Percentiles rank a stretch among this genome's conserved stretches.
Conservation (phyloP, 768 basidiomycete species). For the Brasilioporus rufonigricans region DNA sequence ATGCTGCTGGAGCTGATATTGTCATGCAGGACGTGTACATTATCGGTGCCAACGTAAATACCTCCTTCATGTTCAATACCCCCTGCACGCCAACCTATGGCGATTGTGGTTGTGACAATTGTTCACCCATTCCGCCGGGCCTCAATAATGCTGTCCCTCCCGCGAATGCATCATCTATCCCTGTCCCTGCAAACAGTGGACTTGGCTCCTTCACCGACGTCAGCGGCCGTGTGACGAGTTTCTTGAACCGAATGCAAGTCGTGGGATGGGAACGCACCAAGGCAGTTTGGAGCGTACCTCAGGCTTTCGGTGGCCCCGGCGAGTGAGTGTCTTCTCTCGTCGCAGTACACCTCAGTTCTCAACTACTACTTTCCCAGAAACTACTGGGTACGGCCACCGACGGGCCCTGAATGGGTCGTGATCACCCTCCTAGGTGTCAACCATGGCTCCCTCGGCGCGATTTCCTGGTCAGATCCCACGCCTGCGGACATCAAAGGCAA, state of each 20-base stretch:
- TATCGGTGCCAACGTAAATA: slow-evolving; percentile 58
- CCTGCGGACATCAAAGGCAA: slow-evolving; percentile 51
- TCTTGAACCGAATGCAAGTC: slow-evolving; percentile 50
- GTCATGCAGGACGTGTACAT: slow-evolving; percentile 59
- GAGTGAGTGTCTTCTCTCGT: slow-evolving; percentile 26
- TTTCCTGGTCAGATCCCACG: slow-evolving; percentile 53
- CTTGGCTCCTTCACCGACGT: slow-evolving; percentile 57
- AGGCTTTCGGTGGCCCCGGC: slow-evolving; percentile 60
- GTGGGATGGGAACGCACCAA: slow-evolving; percentile 68
- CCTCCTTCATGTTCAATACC: slow-evolving; percentile 57
- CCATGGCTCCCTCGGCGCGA: slow-evolving; percentile 59
- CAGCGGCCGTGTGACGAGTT: slow-evolving; percentile 63
- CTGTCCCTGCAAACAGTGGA: slow-evolving; percentile 23
- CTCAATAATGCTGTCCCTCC: slow-evolving; percentile 27
- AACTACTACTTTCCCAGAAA: slow-evolving; percentile 22
- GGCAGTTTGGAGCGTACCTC: slow-evolving; percentile 75
- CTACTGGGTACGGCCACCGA: slow-evolving; percentile 63
- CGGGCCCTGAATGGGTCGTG: slow-evolving; percentile 65
- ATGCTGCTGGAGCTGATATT: slow-evolving; percentile 64
- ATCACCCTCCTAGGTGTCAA: slow-evolving; percentile 66
- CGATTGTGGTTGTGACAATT: slow-evolving; percentile 72
- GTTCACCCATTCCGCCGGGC: slow-evolving; percentile 44
- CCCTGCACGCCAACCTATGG: slow-evolving; percentile 63
- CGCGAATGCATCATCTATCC: slow-evolving; percentile 12
- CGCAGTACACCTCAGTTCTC: neutral